Evolutionary conservation across 108 stramenopile genomes (phyloP).

Genomic region (Cyclotella distinguenda): DNA sequence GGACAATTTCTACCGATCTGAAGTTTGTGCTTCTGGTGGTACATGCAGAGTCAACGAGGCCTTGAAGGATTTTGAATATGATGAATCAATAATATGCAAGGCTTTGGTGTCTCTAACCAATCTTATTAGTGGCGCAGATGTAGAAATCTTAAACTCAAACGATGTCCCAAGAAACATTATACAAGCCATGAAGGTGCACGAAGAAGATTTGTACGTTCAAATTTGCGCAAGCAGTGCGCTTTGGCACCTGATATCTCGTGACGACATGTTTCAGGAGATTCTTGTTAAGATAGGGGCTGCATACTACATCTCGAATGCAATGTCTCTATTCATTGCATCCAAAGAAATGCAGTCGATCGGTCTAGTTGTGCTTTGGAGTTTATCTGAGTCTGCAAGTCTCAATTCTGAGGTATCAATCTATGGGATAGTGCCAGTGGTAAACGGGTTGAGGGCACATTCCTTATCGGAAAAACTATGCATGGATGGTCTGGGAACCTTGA

Average conservation of each 20-base stretch:
- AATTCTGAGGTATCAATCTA: slow-evolving; percentile 23
- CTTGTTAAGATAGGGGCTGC: slow-evolving; percentile 14
- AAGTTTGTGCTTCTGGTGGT: slow-evolving; percentile 26
- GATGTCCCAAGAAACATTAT: slow-evolving; percentile 8
- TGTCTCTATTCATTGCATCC: slow-evolving; percentile 18
- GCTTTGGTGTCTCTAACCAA: slow-evolving; percentile 32
- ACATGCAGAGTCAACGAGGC: slow-evolving; percentile 23
- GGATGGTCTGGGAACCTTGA: slow-evolving; percentile 26
- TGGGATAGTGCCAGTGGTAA: slow-evolving; percentile 15
- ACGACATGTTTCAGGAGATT: slow-evolving; percentile 18
- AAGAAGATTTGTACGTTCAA: slow-evolving; percentile 6
- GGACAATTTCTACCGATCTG: slow-evolving; percentile 18
- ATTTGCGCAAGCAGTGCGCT: slow-evolving; percentile 6
- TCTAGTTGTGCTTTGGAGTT: slow-evolving; percentile 19
- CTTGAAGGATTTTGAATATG: slow-evolving; percentile 15
- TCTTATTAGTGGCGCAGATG: slow-evolving; percentile 29
- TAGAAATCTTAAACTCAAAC: slow-evolving; percentile 16
- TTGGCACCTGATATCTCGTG: slow-evolving; percentile 9
- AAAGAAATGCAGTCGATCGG: slow-evolving; percentile 23
- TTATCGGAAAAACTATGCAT: slow-evolving; percentile 12
- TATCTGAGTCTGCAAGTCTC: slow-evolving; percentile 14
- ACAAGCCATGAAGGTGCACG: background rate
- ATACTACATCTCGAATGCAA: slow-evolving; percentile 15
- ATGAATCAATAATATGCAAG: slow-evolving; percentile 26
- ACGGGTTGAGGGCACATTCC: slow-evolving; percentile 26